A percentile compares a stretch with the other conserved stretches of the same genome.
phyloP scores from a whole-genome alignment of 2,329 filamentous ascomycete genomes.

The Graphilbum ipis-grandicollis region DNA sequence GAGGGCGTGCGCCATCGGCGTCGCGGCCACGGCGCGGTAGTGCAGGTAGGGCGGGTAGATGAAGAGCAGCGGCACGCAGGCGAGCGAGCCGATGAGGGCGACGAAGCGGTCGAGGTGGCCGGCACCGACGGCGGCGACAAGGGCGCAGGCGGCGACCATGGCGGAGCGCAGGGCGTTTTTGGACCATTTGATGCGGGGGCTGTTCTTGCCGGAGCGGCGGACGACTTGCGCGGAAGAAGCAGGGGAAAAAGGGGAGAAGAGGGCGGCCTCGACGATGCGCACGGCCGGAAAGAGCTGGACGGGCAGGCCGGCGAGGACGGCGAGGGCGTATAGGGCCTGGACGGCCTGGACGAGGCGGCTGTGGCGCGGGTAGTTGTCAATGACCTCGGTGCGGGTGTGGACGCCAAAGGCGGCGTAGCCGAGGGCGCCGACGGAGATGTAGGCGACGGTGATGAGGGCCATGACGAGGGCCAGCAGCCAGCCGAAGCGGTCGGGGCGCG shows the following conservation, averaged over 20 bases:
- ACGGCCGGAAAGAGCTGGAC: constrained; percentile 61
- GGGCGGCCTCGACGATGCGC: constrained; percentile 49
- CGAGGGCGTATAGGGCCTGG: constrained; percentile 57
- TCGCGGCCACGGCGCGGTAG: constrained; percentile 44
- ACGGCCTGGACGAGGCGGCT: constrained; percentile 59
- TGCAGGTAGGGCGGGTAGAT: constrained; percentile 60
- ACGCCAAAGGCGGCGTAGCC: constrained; percentile 60
- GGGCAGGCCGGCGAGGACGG: constrained; percentile 55
- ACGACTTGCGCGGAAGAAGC: constrained; percentile 6
- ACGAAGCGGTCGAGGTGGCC: constrained; percentile 60
- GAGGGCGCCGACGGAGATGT: constrained; percentile 53
- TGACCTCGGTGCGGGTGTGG: constrained; percentile 53
- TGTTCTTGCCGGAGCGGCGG: constrained; percentile 46
- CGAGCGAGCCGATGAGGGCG: constrained; percentile 54
- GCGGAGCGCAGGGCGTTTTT: constrained; percentile 50
- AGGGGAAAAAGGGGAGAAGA: constrained; percentile 49
- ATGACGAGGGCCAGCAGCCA: constrained; percentile 51
- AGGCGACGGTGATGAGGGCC: constrained; percentile 55
- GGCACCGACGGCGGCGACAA: constrained; percentile 45
- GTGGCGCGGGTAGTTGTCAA: constrained; percentile 57
- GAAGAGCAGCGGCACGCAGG: constrained; percentile 60
- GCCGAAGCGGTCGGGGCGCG: constrained; percentile 48
- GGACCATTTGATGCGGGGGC: constrained; percentile 51
- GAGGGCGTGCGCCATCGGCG: constrained; percentile 32
- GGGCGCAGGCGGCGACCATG: constrained; percentile 40